Conservation (phyloP, 73 alveolate species). For the Tetrahymena malaccensis region DNA sequence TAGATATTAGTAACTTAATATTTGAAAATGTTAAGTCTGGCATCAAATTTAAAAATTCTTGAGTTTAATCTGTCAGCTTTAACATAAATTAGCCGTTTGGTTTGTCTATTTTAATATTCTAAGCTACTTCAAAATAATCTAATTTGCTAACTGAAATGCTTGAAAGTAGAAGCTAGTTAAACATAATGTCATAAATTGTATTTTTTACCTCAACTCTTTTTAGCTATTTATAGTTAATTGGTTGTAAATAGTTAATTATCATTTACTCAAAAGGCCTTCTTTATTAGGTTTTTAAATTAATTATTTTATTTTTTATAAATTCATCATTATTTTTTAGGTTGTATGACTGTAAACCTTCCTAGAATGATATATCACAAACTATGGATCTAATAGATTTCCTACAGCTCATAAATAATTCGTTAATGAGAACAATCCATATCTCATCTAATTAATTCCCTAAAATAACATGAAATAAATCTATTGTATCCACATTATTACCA, state of each 20-base stretch:
- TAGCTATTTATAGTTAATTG: background rate
- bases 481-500: background rate
- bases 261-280: background rate
- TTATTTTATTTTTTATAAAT: background rate
- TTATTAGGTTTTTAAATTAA: background rate
- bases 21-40: background rate
- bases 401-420: background rate
- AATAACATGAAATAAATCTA: background rate
- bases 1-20: background rate
- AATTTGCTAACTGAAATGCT: background rate
- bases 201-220: background rate
- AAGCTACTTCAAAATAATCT: background rate
- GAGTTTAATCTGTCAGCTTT: background rate
- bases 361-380: background rate
- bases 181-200: background rate
- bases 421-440: background rate
- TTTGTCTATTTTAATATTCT: background rate
- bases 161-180: background rate
- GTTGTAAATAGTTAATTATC: background rate
- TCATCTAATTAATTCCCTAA: background rate
- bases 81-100: background rate
- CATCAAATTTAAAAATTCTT: background rate
- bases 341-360: background rate
- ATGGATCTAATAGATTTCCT: background rate
- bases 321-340: background rate